These are phyloP conservation scores for Dinochytrium kinnereticum DNA, from an alignment of 371 early-diverging fungal species.

Conservation along the genomic window DNA sequence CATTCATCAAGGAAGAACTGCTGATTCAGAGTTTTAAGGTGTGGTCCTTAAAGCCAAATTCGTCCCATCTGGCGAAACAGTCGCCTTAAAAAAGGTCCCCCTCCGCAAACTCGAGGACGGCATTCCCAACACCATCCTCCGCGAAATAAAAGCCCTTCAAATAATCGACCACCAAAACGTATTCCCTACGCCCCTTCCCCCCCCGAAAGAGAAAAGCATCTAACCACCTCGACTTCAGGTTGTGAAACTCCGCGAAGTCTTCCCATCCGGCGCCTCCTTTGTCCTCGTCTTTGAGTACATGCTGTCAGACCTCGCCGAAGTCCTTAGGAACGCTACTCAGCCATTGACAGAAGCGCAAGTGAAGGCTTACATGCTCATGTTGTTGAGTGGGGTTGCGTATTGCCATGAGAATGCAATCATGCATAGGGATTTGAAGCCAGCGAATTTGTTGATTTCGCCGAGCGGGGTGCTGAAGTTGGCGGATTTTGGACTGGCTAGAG, in stretches of 20 bases:
- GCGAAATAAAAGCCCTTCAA: conserved; percentile 61
- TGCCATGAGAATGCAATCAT: conserved; percentile 56
- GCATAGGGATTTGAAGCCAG: conserved; percentile 59
- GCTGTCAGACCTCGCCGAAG: conserved; percentile 49
- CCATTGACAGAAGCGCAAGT: conserved; percentile 54
- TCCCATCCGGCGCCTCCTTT: conserved; percentile 50
- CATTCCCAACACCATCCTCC: conserved; percentile 53
- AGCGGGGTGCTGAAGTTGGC: conserved; percentile 61
- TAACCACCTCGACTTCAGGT: too few relatives aligned
- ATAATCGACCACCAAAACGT: conserved; percentile 56
- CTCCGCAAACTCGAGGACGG: conserved; percentile 51
- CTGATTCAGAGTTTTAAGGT: neutral
- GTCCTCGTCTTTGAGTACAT: conserved; percentile 59
- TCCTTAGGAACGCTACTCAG: conserved; percentile 47
- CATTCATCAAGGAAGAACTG: neutral
- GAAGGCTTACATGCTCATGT: conserved; percentile 60
- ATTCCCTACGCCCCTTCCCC: conserved; percentile 38
- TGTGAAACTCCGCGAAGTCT: conserved; percentile 52
- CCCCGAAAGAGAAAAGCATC: too few relatives aligned
- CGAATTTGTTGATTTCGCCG: conserved; percentile 59
- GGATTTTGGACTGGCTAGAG: conserved; percentile 62
- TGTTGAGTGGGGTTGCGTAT: conserved; percentile 54
- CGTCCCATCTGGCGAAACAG: conserved; percentile 51
- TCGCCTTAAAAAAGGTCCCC: conserved; percentile 62
- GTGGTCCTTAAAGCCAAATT: conserved; percentile 66